Conservation (phyloP, 2,329 filamentous ascomycete genomes). For the Madurella fahalii region DNA sequence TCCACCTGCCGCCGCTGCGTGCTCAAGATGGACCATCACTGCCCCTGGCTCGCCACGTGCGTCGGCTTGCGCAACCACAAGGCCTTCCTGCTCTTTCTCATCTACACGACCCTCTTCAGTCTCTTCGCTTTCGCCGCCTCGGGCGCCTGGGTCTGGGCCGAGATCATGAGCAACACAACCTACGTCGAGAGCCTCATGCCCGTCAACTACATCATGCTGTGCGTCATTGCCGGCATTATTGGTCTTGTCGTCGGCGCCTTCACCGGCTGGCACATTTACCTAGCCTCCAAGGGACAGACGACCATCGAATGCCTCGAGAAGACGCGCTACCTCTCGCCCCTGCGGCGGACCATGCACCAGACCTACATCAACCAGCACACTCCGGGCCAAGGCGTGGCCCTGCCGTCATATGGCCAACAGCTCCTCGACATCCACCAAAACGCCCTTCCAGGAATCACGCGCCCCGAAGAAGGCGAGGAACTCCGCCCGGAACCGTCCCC, state of each 20-base stretch:
- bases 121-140: slow-evolving; percentile 75
- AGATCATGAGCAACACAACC: slow-evolving; percentile 68
- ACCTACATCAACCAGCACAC: slow-evolving; percentile 54
- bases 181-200: slow-evolving; percentile 76
- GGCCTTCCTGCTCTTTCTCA: slow-evolving; percentile 84
- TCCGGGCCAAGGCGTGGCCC: slow-evolving; percentile 45
- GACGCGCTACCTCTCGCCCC: slow-evolving; percentile 82
- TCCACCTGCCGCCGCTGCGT: slow-evolving; percentile 92
- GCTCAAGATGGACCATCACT: slow-evolving; percentile 99
- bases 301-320: slow-evolving; percentile 97
- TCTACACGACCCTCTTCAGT: slow-evolving; percentile 85
- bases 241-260: slow-evolving; percentile 85
- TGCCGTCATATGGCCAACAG: slow-evolving; percentile 65
- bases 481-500: slow-evolving; percentile 28
- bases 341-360: slow-evolving; percentile 66
- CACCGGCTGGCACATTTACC: slow-evolving; percentile 83
- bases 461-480: slow-evolving; percentile 76
- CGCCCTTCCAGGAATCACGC: slow-evolving; percentile 71
- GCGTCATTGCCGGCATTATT: slow-evolving; percentile 85
- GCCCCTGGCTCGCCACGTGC: slow-evolving; percentile 95
- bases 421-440: slow-evolving; percentile 79
- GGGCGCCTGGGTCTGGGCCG: slow-evolving; percentile 76
- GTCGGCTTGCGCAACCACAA: slow-evolving; percentile 95
- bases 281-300: slow-evolving; percentile 76
- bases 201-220: slow-evolving; percentile 85